phyloP scores from a whole-genome alignment of 208 protist genomes.

The Leishmania tarentolae region DNA sequence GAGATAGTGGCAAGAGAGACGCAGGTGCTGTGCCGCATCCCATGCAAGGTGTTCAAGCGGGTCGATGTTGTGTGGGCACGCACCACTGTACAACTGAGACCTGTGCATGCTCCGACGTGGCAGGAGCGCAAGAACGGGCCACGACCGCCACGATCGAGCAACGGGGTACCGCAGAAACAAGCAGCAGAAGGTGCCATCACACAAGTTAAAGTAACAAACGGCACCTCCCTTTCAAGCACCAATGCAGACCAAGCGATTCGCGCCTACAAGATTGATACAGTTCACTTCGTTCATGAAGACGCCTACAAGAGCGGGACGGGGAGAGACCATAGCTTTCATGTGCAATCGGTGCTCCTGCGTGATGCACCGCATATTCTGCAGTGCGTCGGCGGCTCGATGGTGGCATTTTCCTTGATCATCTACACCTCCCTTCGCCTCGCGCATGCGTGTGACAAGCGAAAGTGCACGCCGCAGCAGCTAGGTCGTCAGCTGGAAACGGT shows the following conservation, averaged over 20 bases:
- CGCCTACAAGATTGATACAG: slow-evolving; percentile 45
- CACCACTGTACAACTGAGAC: slow-evolving; percentile 39
- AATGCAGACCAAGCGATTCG: not conserved
- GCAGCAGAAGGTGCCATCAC: not conserved
- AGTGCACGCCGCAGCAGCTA: not conserved
- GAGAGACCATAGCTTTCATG: slow-evolving; percentile 57
- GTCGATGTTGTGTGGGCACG: slow-evolving; percentile 74
- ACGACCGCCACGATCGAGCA: not conserved
- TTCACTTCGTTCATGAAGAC: slow-evolving; percentile 82
- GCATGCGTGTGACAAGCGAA: slow-evolving; percentile 4
- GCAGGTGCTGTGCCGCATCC: slow-evolving; percentile 36
- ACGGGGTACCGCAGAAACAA: not conserved
- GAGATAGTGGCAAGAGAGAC: slow-evolving; percentile 38
- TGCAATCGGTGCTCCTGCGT: slow-evolving; percentile 70
- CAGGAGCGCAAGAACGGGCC: slow-evolving; percentile 1
- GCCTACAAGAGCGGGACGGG: slow-evolving; percentile 35
- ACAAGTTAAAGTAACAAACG: not conserved
- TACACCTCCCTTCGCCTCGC: slow-evolving; percentile 33
- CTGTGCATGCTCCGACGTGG: not conserved
- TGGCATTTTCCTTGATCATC: slow-evolving; percentile 64
- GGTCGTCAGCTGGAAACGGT: not conserved
- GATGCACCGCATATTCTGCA: slow-evolving; percentile 58
- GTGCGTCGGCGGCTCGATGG: slow-evolving; percentile 77
- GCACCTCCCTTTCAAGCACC: not conserved
- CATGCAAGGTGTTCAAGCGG: slow-evolving; percentile 53